These are phyloP conservation scores for Alternaria burnsii DNA, from an alignment of 2,329 filamentous ascomycete species.

Conservation along the genomic window DNA sequence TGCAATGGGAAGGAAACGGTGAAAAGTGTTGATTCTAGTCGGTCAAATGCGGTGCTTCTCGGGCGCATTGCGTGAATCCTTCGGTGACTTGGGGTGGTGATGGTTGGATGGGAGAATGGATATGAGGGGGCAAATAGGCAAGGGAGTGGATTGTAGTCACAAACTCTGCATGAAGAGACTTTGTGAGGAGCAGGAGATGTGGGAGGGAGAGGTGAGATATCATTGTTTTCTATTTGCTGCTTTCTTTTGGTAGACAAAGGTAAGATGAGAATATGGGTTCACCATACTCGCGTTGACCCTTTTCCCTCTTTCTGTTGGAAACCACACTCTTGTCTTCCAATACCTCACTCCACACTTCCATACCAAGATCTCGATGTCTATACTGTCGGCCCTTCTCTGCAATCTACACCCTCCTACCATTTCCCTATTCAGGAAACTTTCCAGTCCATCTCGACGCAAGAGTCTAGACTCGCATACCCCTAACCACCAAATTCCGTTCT, in stretches of 20 bases:
- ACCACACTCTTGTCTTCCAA: background rate
- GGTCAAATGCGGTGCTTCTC: slow-evolving; percentile 21
- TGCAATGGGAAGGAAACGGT: slow-evolving; percentile 11
- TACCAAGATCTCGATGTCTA: background rate
- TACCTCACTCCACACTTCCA: background rate
- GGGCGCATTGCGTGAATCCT: slow-evolving; percentile 8
- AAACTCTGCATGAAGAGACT: background rate
- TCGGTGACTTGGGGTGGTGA: slow-evolving; percentile 9
- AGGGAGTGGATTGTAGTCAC: background rate
- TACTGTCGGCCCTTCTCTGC: background rate
- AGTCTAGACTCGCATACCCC: background rate
- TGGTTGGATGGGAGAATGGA: background rate
- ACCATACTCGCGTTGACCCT: background rate
- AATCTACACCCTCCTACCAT: background rate
- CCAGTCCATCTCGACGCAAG: background rate
- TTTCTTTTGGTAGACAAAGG: background rate
- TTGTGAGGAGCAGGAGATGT: background rate
- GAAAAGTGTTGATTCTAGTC: slow-evolving; percentile 20
- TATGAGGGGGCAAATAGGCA: background rate
- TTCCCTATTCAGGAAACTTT: background rate
- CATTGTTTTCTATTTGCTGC: background rate
- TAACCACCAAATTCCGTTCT: background rate
- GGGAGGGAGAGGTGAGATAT: background rate
- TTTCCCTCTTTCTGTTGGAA: background rate
- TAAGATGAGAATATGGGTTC: background rate